Evolutionary conservation across 2,329 filamentous ascomycete species (phyloP), one percentile per base, ranked within the genome.

Genomic region (Pseudogymnoascus sp.): DNA sequence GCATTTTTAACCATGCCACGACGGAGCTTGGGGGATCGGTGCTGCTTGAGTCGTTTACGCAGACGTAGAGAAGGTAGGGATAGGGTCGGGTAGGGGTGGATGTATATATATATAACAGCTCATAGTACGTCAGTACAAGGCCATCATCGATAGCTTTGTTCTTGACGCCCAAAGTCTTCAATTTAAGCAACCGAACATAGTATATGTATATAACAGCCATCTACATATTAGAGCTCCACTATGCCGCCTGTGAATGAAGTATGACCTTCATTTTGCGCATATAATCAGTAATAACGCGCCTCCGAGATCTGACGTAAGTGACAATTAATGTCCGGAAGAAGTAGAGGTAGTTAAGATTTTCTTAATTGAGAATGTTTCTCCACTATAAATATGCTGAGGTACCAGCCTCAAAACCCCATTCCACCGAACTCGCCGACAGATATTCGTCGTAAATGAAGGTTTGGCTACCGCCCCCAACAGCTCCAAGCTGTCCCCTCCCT

Each of bases 1-100:
- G 75, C 0, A 77, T 81, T 14, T 81, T 82, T 65, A 81, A 81
- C 66, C 79, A 74, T 69, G 79, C 78, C 0, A 80, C 79, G 3
- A 73, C 71, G 39, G 69, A 67, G 0, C 66, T 79, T 4, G 78
- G 78, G 0, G 79, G 79, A 3, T 70, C 68, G 6, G 68, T 74
- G 12, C 59, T 55, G 35, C 65, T 73, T 23, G 49, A 60, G 6
- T 69, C 68, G 16, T 71, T 71, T 16, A 68, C 64, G 58, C 49
- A 55, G 29, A 19, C 26, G n/a, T 55, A 55, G n/a, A 4, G 26
- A 6, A 2, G 12, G 8, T 11, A 52, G 39, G 39, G 16, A 19
- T 12, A 21, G 6, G 21, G 21, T 7, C 4, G 11, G 2, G 12
- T 26, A 45, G 11, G 41, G 7, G 4, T 55, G 4, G 45, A 31